phyloP scores from a whole-genome alignment of 1,284 basidiomycete genomes.

The Somion occarium region DNA sequence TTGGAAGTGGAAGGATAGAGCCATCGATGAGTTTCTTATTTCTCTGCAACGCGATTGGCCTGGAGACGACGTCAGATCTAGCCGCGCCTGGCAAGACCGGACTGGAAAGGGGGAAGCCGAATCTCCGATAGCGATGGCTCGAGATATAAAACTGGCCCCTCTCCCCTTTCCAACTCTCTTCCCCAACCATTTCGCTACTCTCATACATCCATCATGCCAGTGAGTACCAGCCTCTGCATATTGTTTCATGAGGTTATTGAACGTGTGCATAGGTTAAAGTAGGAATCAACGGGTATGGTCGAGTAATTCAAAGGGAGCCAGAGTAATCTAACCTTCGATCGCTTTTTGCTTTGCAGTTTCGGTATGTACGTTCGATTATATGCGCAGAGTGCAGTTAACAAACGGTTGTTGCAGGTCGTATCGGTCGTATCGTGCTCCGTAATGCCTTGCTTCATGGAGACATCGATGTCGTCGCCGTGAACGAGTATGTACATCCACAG shows the following conservation, averaged over 20 bases:
- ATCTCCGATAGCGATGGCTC: constrained; percentile 7
- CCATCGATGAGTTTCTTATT: too few relatives aligned
- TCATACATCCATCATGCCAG: background rate
- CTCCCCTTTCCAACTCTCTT: background rate
- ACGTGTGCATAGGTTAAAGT: constrained; percentile 61
- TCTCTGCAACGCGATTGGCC: background rate
- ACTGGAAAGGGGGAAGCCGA: background rate
- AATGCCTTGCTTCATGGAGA: constrained; percentile 83
- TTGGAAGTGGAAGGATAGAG: too few relatives aligned
- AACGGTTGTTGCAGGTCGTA: constrained; percentile 60
- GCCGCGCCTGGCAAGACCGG: background rate
- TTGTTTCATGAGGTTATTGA: background rate
- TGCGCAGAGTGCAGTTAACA: too few relatives aligned
- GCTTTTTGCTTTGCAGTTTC: constrained; percentile 51
- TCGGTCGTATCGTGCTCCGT: constrained; percentile 96
- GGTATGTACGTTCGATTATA: constrained; percentile 60
- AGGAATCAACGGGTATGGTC: constrained; percentile 83
- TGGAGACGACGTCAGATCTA: constrained; percentile 1
- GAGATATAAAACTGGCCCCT: background rate
- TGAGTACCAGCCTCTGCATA: background rate
- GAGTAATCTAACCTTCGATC: constrained; percentile 14
- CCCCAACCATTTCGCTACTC: constrained; percentile 1
- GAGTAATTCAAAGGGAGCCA: constrained; percentile 1
- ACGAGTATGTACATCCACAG: constrained; percentile 62
- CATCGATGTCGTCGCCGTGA: constrained; percentile 83